Evolutionary conservation across 1,284 basidiomycete species (phyloP), one percentile per base, ranked within the genome.

Genomic region (Tausonia pullulans): DNA sequence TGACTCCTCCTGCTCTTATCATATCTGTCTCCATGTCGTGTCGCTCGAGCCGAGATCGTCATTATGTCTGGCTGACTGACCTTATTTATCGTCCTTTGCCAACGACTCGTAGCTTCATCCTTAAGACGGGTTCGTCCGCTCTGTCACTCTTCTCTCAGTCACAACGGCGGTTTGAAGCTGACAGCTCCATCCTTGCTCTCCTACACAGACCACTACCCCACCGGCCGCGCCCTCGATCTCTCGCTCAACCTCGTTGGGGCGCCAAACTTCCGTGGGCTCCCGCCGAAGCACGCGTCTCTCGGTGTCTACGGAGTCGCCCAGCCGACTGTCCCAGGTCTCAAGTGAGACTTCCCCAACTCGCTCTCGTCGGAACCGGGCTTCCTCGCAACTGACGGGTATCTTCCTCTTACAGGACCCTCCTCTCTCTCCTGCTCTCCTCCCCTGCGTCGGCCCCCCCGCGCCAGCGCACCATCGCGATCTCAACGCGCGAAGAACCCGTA

Each of bases 191-290:
- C 52, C 60, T 16, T 50, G 61, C 27, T 41, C n/a, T 10, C 53
- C 59, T 60, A 11, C 45, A n/a, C 65, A 74, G 90, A 95, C 76
- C 83, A 90, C 73, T 92, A 93, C 76, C 90, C 91, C 43, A 69
- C 72, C 84, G 91, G 90, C 52, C 84, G 91, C 65, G 90, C 91
- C 8, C 80, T 93, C 57, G 88, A 95, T 73, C 82, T 96, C n/a
- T 90, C 93, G 71, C 81, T 97, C 51, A 91, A 89, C 68, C 82
- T 99, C 3, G 77, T 79, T 73, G 96, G 96, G 49, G 95, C 95
- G 27, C 94, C 95, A 3, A 97, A 98, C 77, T 98, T 98, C 74
- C 82, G 96, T 67, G 85, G 53, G 83, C 83, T 68, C 80, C 95
- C 58, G 92, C 93, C 44, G 39, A 46, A 62, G 46, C 49, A 44